A percentile compares a stretch with the other conserved stretches of the same genome.
Conservation (phyloP, 495 filamentous ascomycete genomes). For the Podospora anserina region DNA sequence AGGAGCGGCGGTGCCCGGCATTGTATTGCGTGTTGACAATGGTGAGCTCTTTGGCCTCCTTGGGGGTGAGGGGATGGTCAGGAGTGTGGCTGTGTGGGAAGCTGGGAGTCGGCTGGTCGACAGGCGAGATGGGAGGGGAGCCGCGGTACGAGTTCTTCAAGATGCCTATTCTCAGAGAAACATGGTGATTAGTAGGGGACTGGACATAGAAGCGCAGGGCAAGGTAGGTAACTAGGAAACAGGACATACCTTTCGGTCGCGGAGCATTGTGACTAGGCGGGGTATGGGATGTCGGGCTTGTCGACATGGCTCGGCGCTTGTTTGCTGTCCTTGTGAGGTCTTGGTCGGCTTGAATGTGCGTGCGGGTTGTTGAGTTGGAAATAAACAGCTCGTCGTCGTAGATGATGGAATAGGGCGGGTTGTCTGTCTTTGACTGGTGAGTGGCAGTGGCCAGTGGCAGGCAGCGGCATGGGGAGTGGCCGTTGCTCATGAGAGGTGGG, state of each 20-base stretch:
- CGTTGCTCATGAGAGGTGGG: neutral
- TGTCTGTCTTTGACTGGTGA: neutral
- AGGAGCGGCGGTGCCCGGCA: constrained; percentile 84
- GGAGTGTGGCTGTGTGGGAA: constrained; percentile 33
- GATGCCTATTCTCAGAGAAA: constrained; percentile 62
- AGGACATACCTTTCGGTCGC: constrained; percentile 70
- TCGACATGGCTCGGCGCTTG: constrained; percentile 12
- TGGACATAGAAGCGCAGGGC: neutral
- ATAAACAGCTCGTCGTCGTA: neutral
- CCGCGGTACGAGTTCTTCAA: constrained; percentile 81
- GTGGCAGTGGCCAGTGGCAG: neutral
- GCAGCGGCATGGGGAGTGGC: neutral
- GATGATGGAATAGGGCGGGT: neutral
- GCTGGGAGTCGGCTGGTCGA: constrained; percentile 34
- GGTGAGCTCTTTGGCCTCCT: constrained; percentile 79
- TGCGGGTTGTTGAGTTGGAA: neutral
- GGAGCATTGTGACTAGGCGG: constrained; percentile 50
- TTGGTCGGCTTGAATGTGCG: neutral
- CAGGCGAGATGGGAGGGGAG: constrained; percentile 51
- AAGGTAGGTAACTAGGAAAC: neutral
- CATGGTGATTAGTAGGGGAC: neutral
- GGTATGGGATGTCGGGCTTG: constrained; percentile 36
- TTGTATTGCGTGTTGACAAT: constrained; percentile 92
- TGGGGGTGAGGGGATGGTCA: constrained; percentile 34
- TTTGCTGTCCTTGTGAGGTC: neutral